Conservation (phyloP, 2,329 filamentous ascomycete species). For the Ophiostoma pallidulum region DNA sequence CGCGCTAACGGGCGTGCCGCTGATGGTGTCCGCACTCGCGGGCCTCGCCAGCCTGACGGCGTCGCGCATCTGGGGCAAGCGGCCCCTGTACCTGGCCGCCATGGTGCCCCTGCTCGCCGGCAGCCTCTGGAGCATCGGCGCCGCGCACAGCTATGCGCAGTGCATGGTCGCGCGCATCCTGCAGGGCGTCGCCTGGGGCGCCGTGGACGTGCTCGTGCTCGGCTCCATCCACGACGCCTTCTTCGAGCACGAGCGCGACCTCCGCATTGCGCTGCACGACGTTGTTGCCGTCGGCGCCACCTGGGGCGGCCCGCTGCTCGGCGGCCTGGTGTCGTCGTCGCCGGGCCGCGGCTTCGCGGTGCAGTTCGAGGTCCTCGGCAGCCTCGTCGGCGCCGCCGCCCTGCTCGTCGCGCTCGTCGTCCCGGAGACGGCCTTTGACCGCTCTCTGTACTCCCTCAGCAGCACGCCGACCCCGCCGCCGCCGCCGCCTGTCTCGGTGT, state of each 20-base stretch:
- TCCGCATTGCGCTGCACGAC: constrained; percentile 36
- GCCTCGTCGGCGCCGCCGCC: constrained; percentile 37
- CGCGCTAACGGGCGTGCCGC: constrained; percentile 42
- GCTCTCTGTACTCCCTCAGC: constrained; percentile 23
- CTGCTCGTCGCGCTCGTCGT: constrained; percentile 37
- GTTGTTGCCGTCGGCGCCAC: constrained; percentile 36
- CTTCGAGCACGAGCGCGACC: constrained; percentile 45
- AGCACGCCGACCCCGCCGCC: too few relatives aligned
- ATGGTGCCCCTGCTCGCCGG: constrained; percentile 38
- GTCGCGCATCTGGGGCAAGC: constrained; percentile 41
- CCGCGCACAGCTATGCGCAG: constrained; percentile 31
- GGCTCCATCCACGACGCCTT: constrained; percentile 47
- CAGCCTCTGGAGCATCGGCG: constrained; percentile 40
- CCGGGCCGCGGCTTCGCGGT: not conserved
- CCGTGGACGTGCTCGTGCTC: constrained; percentile 44
- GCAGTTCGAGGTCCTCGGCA: constrained; percentile 43
- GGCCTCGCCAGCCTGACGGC: constrained; percentile 34
- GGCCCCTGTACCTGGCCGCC: constrained; percentile 42
- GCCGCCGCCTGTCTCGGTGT: constrained; percentile 23
- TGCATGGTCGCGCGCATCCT: constrained; percentile 44
- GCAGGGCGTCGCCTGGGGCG: constrained; percentile 50
- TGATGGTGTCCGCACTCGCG: constrained; percentile 39
- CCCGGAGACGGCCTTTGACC: constrained; percentile 45
- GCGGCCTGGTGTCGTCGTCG: constrained; percentile 27
- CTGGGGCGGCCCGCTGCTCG: constrained; percentile 46